Evolutionary conservation across 768 basidiomycete species (phyloP), one percentile per base, ranked within the genome.

Genomic region (Tubosaeta sp.): DNA sequence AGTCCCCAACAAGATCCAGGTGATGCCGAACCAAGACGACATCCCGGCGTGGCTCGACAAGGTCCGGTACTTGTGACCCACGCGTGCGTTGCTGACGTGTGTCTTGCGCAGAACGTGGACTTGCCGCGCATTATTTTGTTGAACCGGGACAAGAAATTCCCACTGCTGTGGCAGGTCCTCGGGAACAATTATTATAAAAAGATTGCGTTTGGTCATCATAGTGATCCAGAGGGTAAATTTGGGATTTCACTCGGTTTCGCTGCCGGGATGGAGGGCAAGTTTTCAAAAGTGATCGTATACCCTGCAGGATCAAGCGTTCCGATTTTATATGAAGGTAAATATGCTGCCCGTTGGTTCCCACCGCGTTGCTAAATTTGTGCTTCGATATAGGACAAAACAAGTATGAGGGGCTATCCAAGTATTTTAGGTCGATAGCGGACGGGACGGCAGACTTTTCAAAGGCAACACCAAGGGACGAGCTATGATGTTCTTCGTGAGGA

Each of bases 151-250:
- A 86, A 83, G 58, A 82, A 81, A 59, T 80, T 81, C 40, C 91
- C 90, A 1, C 69, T 92, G 11, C 73, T 92, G 35, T 93, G 90
- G 90, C 80, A 85, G 58, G 83, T 87, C 19, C 77, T 93, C 24
- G 81, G 78, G 21, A 87, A 89, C 63, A 86, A 82, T 56, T 91
- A 83, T 70, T 63, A 74, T 50, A 80, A 80, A 39, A 70, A 80
- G 55, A 72, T 92, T 10, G 74, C 72, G 24, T 82, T 91, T 55
- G 85, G 75, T 2, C 74, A 77, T 25, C 80, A 84, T 59, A 79
- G 79, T 31, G 87, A 90, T 69, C 77, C 81, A 22, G 76, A 84
- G 43, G 87, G 83, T 19, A 75, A 72, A 49, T 76, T 81, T 36
- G 80, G 81, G 8, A 71, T 75, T 0, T 69, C 75, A 22, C 64